Evolutionary conservation across 306 rosid genomes (phyloP).

Genomic region (Senna siamea): DNA sequence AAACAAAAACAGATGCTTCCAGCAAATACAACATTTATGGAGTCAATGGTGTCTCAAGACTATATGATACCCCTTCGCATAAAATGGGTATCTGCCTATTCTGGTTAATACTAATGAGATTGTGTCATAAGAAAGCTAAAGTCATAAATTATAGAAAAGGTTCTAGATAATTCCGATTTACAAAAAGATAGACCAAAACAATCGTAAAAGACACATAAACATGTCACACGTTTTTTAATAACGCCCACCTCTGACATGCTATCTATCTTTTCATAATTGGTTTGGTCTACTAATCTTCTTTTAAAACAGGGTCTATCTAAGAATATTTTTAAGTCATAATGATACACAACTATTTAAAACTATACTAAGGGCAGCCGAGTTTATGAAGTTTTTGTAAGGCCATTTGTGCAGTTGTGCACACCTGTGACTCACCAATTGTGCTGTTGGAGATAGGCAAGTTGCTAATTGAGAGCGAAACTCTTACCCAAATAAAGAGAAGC

Average conservation of each 20-base stretch:
- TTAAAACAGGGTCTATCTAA: no score
- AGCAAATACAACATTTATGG: not conserved
- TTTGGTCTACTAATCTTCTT: no score
- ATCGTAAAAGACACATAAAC: no score
- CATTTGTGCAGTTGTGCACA: not conserved
- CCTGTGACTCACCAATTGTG: constrained; percentile 12
- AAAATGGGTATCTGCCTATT: not conserved
- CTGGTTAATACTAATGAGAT: not conserved
- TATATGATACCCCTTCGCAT: no score
- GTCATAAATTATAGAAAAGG: no score
- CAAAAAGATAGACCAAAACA: no score
- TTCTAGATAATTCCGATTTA: no score
- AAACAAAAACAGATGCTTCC: not conserved
- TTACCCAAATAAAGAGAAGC: constrained; percentile 6
- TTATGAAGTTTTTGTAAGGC: not conserved
- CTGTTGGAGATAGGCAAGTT: not conserved
- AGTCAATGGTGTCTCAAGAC: no score
- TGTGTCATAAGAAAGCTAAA: not conserved
- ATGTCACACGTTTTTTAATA: no score
- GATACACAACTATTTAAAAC: not conserved
- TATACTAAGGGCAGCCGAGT: not conserved
- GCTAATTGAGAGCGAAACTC: constrained; percentile 9
- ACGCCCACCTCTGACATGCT: no score
- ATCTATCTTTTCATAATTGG: no score
- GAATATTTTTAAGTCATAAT: not conserved